These are phyloP conservation scores for Coriaria nepalensis DNA, from an alignment of 306 rosid genomes.

Conservation along the genomic window DNA sequence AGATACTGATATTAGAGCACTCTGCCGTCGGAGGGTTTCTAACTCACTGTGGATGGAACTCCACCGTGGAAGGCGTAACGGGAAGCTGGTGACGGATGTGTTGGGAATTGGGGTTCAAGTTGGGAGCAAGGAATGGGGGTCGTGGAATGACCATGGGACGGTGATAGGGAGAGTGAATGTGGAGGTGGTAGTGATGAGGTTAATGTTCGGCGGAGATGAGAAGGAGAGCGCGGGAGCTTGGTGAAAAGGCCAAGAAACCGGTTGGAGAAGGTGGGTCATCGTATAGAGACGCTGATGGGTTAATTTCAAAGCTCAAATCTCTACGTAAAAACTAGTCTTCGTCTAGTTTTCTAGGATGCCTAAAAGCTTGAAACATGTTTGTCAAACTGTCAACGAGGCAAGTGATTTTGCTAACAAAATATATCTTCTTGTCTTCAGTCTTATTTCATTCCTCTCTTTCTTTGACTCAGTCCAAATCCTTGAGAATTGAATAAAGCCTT, in stretches of 20 bases:
- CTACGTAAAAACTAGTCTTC: slow-evolving; percentile 1
- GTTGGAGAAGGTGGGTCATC: slow-evolving; percentile 19
- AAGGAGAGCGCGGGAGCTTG: slow-evolving; percentile 19
- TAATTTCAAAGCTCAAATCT: slow-evolving; percentile 10
- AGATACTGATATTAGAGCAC: slow-evolving; percentile 47
- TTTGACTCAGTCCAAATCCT: no score
- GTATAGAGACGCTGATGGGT: slow-evolving; percentile 1
- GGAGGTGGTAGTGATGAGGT: slow-evolving; percentile 31
- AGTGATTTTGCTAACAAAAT: no score
- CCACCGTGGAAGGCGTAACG: slow-evolving; percentile 41
- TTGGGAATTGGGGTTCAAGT: slow-evolving; percentile 41
- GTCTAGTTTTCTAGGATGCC: no score
- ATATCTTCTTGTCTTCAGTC: no score
- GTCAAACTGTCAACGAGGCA: no score
- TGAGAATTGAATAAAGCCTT: no score
- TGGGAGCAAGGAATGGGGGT: slow-evolving; percentile 51
- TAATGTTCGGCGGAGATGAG: slow-evolving; percentile 40
- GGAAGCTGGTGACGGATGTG: slow-evolving; percentile 40
- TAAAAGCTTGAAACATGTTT: no score
- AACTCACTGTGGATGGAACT: slow-evolving; percentile 81
- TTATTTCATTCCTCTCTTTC: no score
- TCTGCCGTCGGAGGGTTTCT: slow-evolving; percentile 41
- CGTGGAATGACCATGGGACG: slow-evolving; percentile 15
- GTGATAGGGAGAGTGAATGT: slow-evolving; percentile 30
- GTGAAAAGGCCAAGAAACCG: slow-evolving; percentile 20